These are phyloP conservation scores for Picocystis salinarum DNA, from an alignment of 139 green algal species.

Conservation along the genomic window DNA sequence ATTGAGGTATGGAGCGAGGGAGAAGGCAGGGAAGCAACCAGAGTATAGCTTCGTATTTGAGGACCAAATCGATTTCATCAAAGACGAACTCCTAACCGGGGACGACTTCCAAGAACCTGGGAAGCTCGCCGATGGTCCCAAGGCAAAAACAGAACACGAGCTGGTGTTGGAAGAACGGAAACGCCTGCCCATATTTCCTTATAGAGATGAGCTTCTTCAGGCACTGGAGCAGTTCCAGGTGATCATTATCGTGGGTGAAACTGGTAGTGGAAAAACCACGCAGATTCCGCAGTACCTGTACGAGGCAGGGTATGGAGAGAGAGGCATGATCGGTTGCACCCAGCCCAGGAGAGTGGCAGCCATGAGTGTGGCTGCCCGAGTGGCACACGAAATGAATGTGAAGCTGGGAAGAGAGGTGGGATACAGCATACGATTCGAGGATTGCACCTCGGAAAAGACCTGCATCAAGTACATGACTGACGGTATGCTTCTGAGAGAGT, in stretches of 20 bases:
- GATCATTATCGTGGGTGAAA: slow-evolving; percentile 91
- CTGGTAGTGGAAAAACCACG: slow-evolving; percentile 80
- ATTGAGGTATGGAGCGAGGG: slow-evolving; percentile 6
- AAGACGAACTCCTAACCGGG: slow-evolving; percentile 20
- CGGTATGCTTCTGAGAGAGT: slow-evolving; percentile 95
- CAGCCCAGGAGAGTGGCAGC: slow-evolving; percentile 85
- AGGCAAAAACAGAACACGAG: slow-evolving; percentile 36
- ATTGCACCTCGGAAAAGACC: slow-evolving; percentile 93
- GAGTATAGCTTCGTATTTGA: slow-evolving; percentile 83
- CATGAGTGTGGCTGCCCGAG: slow-evolving; percentile 85
- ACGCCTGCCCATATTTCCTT: slow-evolving; percentile 72
- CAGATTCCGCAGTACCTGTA: slow-evolving; percentile 95
- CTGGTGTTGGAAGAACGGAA: slow-evolving; percentile 47
- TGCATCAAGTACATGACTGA: slow-evolving; percentile 98
- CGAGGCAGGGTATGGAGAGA: slow-evolving; percentile 80
- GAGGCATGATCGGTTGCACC: slow-evolving; percentile 69
- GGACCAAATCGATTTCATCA: slow-evolving; percentile 93
- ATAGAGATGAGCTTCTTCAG: slow-evolving; percentile 40
- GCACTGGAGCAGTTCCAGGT: slow-evolving; percentile 59
- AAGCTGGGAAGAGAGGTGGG: slow-evolving; percentile 84
- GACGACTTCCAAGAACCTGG: slow-evolving; percentile 7
- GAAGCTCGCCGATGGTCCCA: slow-evolving; percentile 6
- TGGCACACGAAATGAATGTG: slow-evolving; percentile 73
- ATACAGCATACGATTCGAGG: slow-evolving; percentile 97
- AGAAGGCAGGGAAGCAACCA: slow-evolving; percentile 12